Base-by-base conservation (phyloP, 371 early-diverging fungal species). In the Cokeromyces recurvatus region DNA sequence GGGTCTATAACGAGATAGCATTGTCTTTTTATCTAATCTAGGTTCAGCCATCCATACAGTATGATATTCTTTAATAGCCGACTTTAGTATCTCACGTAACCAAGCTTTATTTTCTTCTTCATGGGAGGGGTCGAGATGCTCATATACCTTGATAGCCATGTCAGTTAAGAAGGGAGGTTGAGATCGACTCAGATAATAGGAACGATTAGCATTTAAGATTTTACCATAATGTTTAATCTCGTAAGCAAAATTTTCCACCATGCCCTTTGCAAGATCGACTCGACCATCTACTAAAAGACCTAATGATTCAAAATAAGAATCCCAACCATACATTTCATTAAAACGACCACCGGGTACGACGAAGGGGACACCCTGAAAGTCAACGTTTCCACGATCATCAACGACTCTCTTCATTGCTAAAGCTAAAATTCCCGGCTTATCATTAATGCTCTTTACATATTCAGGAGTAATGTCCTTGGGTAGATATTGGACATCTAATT, bases 311-410 rank as follows among this genome's bases (percentile, higher is more conserved):
- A 96, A 96, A 60, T 94, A 95, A 19, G 86, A 85, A 58, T 96
- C 96, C 97, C 96, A 95, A 2, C 95, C 95, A 62, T 97, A 97
- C 89, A 92, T 93, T 67, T 97, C 97, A 59, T 95, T 97, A 71
- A 95, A 97, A 1, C 97, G 79, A 3, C 97, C 97, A 17, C 97
- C 97, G 0, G 96, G 97, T 3, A 97, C 96, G 16, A 93, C 87
- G 57, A 94, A 97, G 1, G 94, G 92, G 7, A 86, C 81, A n/a
- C 93, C 94, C 19, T 64, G 59, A 43, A 85, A 68, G 3, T 46
- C 45, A 19, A 61, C 52, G 3, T 63, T 57, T 1, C 82, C 83
- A 25, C 67, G 66, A 20, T 74, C 70, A 20, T 81, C 81, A 43
- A 63, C 32, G 9, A 46, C 43, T 46, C 71, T 76, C 21, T 82